phyloP scores from a whole-genome alignment of 495 filamentous ascomycete genomes.

The Tuber indicum region DNA sequence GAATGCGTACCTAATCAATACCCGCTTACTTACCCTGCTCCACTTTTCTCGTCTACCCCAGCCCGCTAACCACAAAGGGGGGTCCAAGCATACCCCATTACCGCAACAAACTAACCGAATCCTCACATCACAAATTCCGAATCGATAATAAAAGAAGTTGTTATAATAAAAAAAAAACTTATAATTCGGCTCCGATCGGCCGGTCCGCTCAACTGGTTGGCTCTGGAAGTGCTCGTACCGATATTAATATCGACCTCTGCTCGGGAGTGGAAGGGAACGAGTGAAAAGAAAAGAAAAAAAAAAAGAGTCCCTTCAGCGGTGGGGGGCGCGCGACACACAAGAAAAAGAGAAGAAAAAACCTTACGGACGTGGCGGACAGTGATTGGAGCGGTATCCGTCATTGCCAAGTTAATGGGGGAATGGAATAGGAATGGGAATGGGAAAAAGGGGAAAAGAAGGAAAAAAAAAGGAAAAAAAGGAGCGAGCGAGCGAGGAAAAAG shows the following conservation, averaged over 20 bases:
- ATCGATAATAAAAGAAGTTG: not conserved
- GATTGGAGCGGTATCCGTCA: constrained; percentile 40
- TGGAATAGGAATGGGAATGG: not conserved
- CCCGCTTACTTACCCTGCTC: not conserved
- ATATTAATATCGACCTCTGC: constrained; percentile 24
- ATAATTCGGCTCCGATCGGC: constrained; percentile 37
- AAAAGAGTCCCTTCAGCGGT: not conserved
- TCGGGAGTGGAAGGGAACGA: not conserved
- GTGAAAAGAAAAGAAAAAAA: not conserved
- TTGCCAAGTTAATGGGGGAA: constrained; percentile 2
- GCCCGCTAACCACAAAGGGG: not conserved
- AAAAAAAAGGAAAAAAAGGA: not conserved
- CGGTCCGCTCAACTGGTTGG: constrained; percentile 26
- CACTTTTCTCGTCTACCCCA: not conserved
- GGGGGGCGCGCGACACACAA: not conserved
- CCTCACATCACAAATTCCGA: not conserved
- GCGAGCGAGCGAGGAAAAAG: not conserved
- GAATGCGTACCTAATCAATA: constrained; percentile 1
- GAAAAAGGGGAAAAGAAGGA: not conserved
- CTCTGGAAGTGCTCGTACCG: not conserved
- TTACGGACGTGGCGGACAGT: constrained; percentile 39
- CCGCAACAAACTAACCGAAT: not conserved
- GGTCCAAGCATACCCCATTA: not conserved
- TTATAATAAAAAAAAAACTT: not conserved
- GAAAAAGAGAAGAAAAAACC: constrained; percentile 19